Evolutionary conservation across 495 filamentous ascomycete species (phyloP), one percentile per base, ranked within the genome.

Genomic region (Neurospora tetraspora): DNA sequence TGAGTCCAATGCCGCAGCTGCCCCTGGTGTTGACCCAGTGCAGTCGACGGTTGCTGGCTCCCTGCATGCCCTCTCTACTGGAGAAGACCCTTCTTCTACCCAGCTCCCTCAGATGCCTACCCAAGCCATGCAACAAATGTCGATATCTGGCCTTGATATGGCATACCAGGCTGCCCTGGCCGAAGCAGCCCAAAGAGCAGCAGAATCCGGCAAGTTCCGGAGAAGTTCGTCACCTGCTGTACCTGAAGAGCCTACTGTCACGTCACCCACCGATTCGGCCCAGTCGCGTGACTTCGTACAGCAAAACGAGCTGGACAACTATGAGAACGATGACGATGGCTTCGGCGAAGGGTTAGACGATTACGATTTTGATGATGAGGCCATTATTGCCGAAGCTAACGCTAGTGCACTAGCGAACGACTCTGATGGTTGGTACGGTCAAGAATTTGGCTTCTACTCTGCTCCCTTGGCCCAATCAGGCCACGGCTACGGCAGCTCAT

Each of bases 381-480:
- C 89, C 53, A 96, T 99, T 78, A 93, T 98, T 73, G 96, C 95
- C 0, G 96, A 91, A 36, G 96, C 96, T 23, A 99, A 99, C 75
- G 95, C 95, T 7, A 93, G 94, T 77, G 96, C 92, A 27, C 86
- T 99, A 5, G 96, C 96, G 20, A 93, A 92, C 74, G 96, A 99
- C 76, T 89, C 90, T 18, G 95, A 97, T 69, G 95, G 92, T 8
- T 94, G 94, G 82, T 99, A 99, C 78, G 96, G 96, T 4, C 91
- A 94, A 74, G 96, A 99, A 79, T 99, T 99, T 75, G 94, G 94
- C n/a, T 99, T 99, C 81, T 98, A 96, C 78, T 93, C 94, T 12
- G 87, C 89, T n/a, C 85, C 89, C 5, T 77, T 85, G 14, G 79
- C 80, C 20, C 79, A 73, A 31, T 61, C 80, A 72, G 73, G 31